Conservation (phyloP, 225 moss, liverwort and hornwort species). For the Ulota crispa region DNA sequence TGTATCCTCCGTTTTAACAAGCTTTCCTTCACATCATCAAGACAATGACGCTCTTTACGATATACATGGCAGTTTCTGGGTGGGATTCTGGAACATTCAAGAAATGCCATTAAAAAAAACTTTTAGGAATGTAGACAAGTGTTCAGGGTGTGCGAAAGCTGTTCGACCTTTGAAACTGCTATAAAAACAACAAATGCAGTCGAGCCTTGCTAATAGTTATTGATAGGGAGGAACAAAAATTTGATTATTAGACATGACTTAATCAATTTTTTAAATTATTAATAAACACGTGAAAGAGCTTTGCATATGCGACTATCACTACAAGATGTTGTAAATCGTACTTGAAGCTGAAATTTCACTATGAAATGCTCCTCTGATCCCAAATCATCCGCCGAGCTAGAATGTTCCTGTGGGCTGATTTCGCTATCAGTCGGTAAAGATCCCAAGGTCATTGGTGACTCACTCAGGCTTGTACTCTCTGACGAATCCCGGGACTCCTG, state of each 20-base stretch:
- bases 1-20: not conserved
- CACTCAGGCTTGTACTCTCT: conserved; percentile 38
- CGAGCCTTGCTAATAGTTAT: not conserved
- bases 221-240: not conserved
- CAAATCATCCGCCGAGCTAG: conserved; percentile 19
- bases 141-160: not conserved
- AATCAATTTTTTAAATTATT: not conserved
- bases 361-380: conserved; percentile 15
- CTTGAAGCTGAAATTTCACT: conserved; percentile 48
- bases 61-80: not conserved
- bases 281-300: not conserved
- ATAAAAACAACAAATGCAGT: not conserved
- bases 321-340: conserved; percentile 17
- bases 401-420: conserved; percentile 20
- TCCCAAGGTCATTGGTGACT: conserved; percentile 53
- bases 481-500: conserved; percentile 32
- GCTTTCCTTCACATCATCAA: not conserved
- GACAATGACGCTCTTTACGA: not conserved
- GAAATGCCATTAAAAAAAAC: not conserved
- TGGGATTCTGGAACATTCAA: not conserved
- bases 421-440: conserved; percentile 33
- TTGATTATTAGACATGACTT: not conserved
- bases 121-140: not conserved
- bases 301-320: not conserved
- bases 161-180: not conserved